Evolutionary conservation across 306 rosid genomes (phyloP).

Genomic region (Vigna unguiculata): DNA sequence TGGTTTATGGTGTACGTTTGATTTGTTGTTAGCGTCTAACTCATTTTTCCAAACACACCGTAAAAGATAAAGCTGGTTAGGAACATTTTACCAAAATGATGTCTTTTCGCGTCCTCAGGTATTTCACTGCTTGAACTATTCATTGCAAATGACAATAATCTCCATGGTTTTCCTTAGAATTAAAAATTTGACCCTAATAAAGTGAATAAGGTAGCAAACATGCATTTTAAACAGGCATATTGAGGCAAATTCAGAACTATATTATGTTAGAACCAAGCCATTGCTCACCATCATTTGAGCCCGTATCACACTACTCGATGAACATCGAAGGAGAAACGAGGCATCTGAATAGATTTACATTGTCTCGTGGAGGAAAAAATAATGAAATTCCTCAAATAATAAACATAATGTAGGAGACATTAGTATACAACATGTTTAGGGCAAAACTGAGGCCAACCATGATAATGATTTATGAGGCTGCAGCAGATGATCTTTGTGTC

Average conservation of each 20-base stretch:
- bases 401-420: slow-evolving; percentile 22
- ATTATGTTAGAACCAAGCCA: background rate
- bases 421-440: slow-evolving; percentile 12
- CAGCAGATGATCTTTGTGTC: slow-evolving; percentile 55
- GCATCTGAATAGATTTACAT: slow-evolving; percentile 20
- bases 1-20: too few relatives aligned
- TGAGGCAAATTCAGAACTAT: background rate
- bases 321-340: background rate
- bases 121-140: too few relatives aligned
- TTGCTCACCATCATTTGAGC: background rate
- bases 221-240: background rate
- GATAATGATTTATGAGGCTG: slow-evolving; percentile 33
- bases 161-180: background rate
- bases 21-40: too few relatives aligned
- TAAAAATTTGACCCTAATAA: too few relatives aligned
- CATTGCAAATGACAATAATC: background rate
- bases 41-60: too few relatives aligned
- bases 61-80: too few relatives aligned
- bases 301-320: background rate
- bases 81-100: too few relatives aligned
- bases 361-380: background rate
- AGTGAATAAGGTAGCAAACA: background rate
- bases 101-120: background rate
- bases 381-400: slow-evolving; percentile 31
- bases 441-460: slow-evolving; percentile 41